Evolutionary conservation across 768 basidiomycete genomes (phyloP), one percentile per base, ranked within the genome.

Genomic region (Chiua virens): DNA sequence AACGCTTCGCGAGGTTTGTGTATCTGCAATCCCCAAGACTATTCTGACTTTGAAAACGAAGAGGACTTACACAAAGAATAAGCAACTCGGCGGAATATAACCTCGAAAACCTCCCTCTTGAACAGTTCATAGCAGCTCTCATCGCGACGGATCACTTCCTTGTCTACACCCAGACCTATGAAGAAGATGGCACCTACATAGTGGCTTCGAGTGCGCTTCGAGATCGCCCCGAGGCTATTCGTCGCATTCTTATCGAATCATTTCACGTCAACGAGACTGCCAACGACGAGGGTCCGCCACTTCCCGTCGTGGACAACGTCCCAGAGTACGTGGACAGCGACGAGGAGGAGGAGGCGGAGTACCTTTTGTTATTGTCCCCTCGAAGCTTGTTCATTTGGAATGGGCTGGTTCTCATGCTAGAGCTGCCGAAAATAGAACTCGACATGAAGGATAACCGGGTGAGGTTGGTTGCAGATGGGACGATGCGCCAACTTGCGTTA

Each of bases 1-100:
- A 94, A 60, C 89, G 96, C 4, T 95, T 97, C 68, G 89, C 90
- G 40, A 80, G 92, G 92, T 92, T 45, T 53, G 35, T 54, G 20
- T 28, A 7, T 44, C 21, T 18, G n/a, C 21, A 22, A 23, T 20
- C 36, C 28, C 34, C 20, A 43, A 39, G 39, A 45, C 25, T 13
- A 42, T 47, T 43, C 52, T 59, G 40, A 43, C 34, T 42, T 35
- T 37, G 32, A 22, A 52, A 38, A 17, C 52, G 10, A 41, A 88
- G 86, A 55, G 82, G 81, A 4, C 74, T 88, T 40, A 87, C 89
- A 0, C 90, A 92, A 59, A 83, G 92, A 42, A 95, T 95, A 73
- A 89, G 89, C 62, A 97, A 95, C 68, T 90, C 94, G 6, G 89
- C 92, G 1, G 94, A 97, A 67, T 98, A 95, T 62, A 81, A 76